Evolutionary conservation across 495 filamentous ascomycete genomes (phyloP).

Genomic region (Lophiotrema nucula): DNA sequence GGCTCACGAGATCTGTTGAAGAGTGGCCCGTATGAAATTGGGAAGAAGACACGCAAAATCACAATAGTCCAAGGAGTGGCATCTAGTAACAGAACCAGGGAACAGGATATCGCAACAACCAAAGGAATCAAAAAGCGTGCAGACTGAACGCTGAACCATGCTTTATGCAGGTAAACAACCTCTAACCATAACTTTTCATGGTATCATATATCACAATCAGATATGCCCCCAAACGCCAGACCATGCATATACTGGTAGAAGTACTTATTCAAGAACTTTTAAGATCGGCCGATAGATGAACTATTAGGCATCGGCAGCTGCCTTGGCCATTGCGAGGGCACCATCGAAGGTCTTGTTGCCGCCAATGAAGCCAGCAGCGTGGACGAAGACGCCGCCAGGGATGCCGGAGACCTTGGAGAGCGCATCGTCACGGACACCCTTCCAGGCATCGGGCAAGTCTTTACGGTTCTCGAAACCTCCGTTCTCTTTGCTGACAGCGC

Average conservation of each 20-base stretch:
- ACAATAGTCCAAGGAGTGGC: too few species aligned
- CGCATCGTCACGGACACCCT: slow-evolving; percentile 81
- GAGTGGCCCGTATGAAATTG: too few species aligned
- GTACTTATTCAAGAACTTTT: background rate
- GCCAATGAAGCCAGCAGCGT: slow-evolving; percentile 93
- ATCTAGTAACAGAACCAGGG: too few species aligned
- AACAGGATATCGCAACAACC: too few species aligned
- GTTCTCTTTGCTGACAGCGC: slow-evolving; percentile 75
- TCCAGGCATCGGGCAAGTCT: slow-evolving; percentile 85
- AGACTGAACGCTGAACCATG: too few species aligned
- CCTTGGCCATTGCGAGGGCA: slow-evolving; percentile 80
- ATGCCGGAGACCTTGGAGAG: slow-evolving; percentile 72
- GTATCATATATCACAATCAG: slow-evolving; percentile 8
- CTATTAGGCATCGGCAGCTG: slow-evolving; percentile 57
- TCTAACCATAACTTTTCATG: slow-evolving; percentile 2
- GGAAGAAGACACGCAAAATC: too few species aligned
- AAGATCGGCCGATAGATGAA: background rate
- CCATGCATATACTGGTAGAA: background rate
- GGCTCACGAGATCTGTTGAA: too few species aligned
- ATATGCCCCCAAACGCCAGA: background rate
- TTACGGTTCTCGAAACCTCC: slow-evolving; percentile 88
- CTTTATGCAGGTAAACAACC: background rate
- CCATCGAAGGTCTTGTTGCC: slow-evolving; percentile 90
- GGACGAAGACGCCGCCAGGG: slow-evolving; percentile 81
- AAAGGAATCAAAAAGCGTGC: too few species aligned